phyloP scores from a whole-genome alignment of 208 protist genomes.

The Acanthamoeba rhysodes region DNA sequence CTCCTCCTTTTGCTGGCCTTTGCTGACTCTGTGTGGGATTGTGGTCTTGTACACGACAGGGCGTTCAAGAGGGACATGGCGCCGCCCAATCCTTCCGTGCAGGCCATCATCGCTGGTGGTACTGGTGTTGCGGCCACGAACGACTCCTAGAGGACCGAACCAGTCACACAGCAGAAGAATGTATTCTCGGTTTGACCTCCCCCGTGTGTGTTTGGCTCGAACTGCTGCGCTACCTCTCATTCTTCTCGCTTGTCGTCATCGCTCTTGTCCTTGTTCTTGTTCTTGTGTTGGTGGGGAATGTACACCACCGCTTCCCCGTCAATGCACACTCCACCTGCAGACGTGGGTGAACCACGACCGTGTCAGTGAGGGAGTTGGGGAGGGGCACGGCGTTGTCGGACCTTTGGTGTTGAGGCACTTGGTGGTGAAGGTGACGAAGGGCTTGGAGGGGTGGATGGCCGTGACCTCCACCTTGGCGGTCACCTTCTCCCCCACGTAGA shows the following conservation, averaged over 20 bases:
- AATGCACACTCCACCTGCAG: neutral
- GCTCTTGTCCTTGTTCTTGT: neutral
- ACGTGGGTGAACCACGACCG: neutral
- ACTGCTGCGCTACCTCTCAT: neutral
- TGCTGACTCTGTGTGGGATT: neutral
- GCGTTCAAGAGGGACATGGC: neutral
- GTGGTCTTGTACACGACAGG: neutral
- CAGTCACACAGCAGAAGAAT: neutral
- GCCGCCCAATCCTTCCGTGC: neutral
- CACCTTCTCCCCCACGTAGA: conserved; percentile 61
- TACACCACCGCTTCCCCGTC: conserved; percentile 41
- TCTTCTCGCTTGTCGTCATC: neutral
- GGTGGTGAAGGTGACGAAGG: conserved; percentile 62
- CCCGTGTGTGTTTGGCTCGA: too few species aligned
- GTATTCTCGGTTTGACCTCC: too few species aligned
- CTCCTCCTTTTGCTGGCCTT: neutral
- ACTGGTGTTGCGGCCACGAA: neutral
- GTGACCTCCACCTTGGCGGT: conserved; percentile 42
- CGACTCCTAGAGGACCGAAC: neutral
- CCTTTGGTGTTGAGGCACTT: conserved; percentile 22
- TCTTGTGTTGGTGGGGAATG: conserved; percentile 39
- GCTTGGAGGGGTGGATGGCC: conserved; percentile 4
- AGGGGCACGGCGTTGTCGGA: neutral
- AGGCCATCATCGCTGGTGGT: conserved; percentile 22
- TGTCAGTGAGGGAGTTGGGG: neutral